Percentiles rank a stretch among this genome's conserved stretches.
These are phyloP conservation scores for Pseudogymnoascus sp. DNA, from an alignment of 2,329 filamentous ascomycete species.

Conservation along the genomic window DNA sequence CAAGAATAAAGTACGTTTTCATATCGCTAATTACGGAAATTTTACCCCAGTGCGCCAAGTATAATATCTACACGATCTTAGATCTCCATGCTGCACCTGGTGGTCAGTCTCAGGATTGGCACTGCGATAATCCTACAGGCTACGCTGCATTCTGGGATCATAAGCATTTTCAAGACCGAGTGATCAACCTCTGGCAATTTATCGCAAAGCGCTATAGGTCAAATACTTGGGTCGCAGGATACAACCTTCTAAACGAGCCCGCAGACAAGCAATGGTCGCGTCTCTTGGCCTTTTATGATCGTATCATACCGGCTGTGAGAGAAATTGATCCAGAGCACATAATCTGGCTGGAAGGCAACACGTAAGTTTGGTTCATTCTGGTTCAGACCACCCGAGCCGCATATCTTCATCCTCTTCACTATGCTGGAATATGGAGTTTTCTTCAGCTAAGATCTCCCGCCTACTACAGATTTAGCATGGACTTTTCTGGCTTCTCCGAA, in stretches of 20 bases:
- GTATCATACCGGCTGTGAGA: slow-evolving; percentile 34
- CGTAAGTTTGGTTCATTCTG: slow-evolving; percentile 28
- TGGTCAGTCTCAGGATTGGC: slow-evolving; percentile 44
- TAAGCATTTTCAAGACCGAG: slow-evolving; percentile 40
- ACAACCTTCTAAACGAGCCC: slow-evolving; percentile 30
- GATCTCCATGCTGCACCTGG: slow-evolving; percentile 40
- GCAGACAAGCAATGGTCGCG: slow-evolving; percentile 30
- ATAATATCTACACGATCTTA: slow-evolving; percentile 39
- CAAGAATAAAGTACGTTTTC: not conserved
- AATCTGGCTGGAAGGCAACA: slow-evolving; percentile 46
- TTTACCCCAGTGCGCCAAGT: slow-evolving; percentile 31
- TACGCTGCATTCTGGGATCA: slow-evolving; percentile 41
- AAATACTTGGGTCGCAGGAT: slow-evolving; percentile 31
- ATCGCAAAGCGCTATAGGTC: slow-evolving; percentile 36
- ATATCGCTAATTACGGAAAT: not conserved
- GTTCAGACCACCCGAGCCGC: not conserved
- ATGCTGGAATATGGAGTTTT: not conserved
- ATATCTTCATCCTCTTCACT: not conserved
- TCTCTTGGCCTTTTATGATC: slow-evolving; percentile 35
- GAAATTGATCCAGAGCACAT: slow-evolving; percentile 41
- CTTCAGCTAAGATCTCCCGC: not conserved
- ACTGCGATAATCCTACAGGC: slow-evolving; percentile 33
- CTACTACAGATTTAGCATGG: slow-evolving; percentile 37
- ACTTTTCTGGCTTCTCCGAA: slow-evolving; percentile 36
- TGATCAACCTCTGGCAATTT: slow-evolving; percentile 38